Evolutionary conservation across 768 basidiomycete genomes (phyloP).

Genomic region (Aureoboletus auriporus): DNA sequence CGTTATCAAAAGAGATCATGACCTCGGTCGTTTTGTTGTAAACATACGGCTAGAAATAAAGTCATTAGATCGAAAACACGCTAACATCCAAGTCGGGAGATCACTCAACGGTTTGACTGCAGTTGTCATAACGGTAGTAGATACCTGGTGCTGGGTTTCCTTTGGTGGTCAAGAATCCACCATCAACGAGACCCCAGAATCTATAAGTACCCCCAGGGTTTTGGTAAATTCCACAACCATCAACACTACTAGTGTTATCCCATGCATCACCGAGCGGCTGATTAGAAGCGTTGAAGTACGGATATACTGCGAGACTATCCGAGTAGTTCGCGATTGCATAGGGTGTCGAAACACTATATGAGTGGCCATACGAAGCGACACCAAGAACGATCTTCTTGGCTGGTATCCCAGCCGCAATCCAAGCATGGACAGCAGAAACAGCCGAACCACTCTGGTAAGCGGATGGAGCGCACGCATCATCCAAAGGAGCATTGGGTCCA

Average conservation of each 20-base stretch:
- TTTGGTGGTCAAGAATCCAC: slow-evolving; percentile 43
- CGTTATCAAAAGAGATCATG: slow-evolving; percentile 65
- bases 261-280: slow-evolving; percentile 53
- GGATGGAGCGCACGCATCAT: slow-evolving; percentile 65
- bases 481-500: slow-evolving; percentile 80
- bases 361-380: slow-evolving; percentile 79
- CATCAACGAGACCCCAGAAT: slow-evolving; percentile 57
- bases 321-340: slow-evolving; percentile 36
- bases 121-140: slow-evolving; percentile 54
- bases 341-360: slow-evolving; percentile 44
- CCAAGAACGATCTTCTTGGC: slow-evolving; percentile 68
- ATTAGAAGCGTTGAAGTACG: slow-evolving; percentile 41
- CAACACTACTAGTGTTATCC: slow-evolving; percentile 44
- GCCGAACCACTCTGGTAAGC: slow-evolving; percentile 70
- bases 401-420: slow-evolving; percentile 78
- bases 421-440: slow-evolving; percentile 62
- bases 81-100: neutral
- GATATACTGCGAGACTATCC: slow-evolving; percentile 42
- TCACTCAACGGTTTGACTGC: slow-evolving; percentile 66
- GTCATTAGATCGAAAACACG: neutral
- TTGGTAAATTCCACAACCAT: slow-evolving; percentile 50
- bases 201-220: slow-evolving; percentile 51
- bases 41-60: slow-evolving; percentile 51
- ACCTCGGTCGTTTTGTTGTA: slow-evolving; percentile 54
- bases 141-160: slow-evolving; percentile 40